phyloP scores from a whole-genome alignment of 768 basidiomycete species.

The Suillus clintonianus region DNA sequence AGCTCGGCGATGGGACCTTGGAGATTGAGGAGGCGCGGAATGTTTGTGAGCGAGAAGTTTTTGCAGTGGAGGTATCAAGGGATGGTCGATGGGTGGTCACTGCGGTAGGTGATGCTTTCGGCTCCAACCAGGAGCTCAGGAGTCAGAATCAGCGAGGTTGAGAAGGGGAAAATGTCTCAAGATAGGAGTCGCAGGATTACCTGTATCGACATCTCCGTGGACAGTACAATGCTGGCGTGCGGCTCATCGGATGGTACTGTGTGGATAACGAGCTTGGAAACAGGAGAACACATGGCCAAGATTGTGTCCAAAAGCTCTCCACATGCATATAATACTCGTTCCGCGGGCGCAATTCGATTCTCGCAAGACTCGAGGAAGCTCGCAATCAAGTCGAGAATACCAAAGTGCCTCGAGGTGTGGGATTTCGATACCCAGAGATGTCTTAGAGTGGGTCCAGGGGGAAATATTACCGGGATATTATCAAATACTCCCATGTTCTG shows the following conservation, averaged over 20 bases:
- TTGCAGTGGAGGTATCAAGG: background rate
- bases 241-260: background rate
- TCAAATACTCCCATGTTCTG: background rate
- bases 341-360: background rate
- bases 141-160: background rate
- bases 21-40: background rate
- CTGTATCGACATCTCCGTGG: background rate
- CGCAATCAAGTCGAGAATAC: background rate
- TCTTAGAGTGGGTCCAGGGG: background rate
- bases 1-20: background rate
- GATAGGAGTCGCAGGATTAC: too few species aligned
- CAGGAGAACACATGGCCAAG: background rate
- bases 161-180: background rate
- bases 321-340: background rate
- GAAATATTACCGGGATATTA: background rate
- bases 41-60: background rate
- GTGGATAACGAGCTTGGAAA: background rate
- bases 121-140: too few species aligned
- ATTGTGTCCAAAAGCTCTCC: too few species aligned
- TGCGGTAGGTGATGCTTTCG: background rate
- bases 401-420: background rate
- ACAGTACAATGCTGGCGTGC: background rate
- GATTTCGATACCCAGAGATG: background rate
- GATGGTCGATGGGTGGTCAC: background rate
- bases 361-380: background rate